A percentile compares a stretch with the other conserved stretches of the same genome.
Evolutionary conservation across 176 grass and related monocot genomes (phyloP).

Genomic region (Eragrostis nindensis): DNA sequence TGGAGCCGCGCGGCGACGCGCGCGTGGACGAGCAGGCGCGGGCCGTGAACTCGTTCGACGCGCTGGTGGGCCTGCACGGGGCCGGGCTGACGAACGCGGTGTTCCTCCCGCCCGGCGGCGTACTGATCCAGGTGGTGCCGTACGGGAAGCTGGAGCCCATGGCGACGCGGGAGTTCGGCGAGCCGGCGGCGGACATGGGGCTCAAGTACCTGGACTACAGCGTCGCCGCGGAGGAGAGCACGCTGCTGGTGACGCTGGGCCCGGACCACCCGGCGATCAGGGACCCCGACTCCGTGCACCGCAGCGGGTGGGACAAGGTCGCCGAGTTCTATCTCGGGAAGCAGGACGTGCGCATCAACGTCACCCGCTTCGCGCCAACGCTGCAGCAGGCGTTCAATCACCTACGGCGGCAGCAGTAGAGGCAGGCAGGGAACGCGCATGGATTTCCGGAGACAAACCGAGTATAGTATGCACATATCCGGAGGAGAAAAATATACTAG

Average conservation of each 20-base stretch:
- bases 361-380: conserved; percentile 53
- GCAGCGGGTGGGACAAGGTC: conserved; percentile 72
- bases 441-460: background rate
- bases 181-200: conserved; percentile 59
- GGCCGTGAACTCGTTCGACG: conserved; percentile 72
- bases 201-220: conserved; percentile 74
- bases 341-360: conserved; percentile 65
- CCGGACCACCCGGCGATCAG: conserved; percentile 64
- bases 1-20: conserved; percentile 50
- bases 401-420: conserved; percentile 34
- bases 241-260: conserved; percentile 62
- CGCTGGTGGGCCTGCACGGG: conserved; percentile 75
- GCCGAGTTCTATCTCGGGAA: conserved; percentile 63
- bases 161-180: conserved; percentile 58
- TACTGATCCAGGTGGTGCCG: conserved; percentile 85
- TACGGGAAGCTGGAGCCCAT: conserved; percentile 76
- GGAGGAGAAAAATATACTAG: background rate
- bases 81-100: conserved; percentile 75
- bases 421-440: background rate
- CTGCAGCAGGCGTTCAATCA: conserved; percentile 51
- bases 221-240: conserved; percentile 74
- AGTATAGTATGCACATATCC: background rate
- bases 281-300: conserved; percentile 69
- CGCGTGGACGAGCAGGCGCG: conserved; percentile 46
- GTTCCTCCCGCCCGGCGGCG: conserved; percentile 66